A percentile compares a stretch with the other conserved stretches of the same genome.
Conservation (phyloP, 495 filamentous ascomycete genomes). For the Tuber borchii region DNA sequence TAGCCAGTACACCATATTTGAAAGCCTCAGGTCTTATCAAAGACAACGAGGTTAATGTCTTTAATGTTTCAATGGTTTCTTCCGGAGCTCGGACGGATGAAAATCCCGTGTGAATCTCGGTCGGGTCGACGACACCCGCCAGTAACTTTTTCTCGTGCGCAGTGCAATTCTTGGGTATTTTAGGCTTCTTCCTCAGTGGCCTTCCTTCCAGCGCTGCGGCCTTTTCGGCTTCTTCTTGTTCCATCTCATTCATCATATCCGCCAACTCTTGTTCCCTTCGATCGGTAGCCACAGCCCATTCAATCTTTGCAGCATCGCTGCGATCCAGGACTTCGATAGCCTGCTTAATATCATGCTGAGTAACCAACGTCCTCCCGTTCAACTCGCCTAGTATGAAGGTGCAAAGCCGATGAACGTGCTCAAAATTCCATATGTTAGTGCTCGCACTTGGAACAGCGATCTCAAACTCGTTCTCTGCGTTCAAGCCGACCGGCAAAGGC, state of each 20-base stretch:
- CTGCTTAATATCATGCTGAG: constrained; percentile 36
- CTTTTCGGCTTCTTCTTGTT: constrained; percentile 15
- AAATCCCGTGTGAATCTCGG: constrained; percentile 79
- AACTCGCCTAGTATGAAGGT: constrained; percentile 54
- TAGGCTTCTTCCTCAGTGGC: constrained; percentile 32
- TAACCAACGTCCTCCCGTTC: neutral
- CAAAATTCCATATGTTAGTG: constrained; percentile 55
- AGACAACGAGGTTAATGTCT: constrained; percentile 81
- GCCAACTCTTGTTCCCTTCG: constrained; percentile 38
- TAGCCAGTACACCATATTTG: constrained; percentile 86
- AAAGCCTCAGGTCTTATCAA: constrained; percentile 89
- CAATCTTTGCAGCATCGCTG: constrained; percentile 47
- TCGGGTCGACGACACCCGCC: constrained; percentile 70
- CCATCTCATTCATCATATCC: constrained; percentile 22
- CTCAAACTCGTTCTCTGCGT: constrained; percentile 18
- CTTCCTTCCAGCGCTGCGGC: constrained; percentile 19
- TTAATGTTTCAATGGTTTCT: constrained; percentile 80
- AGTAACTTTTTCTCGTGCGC: constrained; percentile 75
- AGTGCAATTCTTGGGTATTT: constrained; percentile 53
- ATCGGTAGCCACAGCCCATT: constrained; percentile 43
- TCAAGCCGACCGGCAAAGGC: constrained; percentile 31
- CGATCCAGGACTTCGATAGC: constrained; percentile 47
- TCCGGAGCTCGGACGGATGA: constrained; percentile 70
- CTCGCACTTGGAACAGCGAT: constrained; percentile 44
- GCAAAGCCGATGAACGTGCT: constrained; percentile 57